phyloP scores from a whole-genome alignment of 352 stramenopile genomes.

The Globisporangium apiculatum region DNA sequence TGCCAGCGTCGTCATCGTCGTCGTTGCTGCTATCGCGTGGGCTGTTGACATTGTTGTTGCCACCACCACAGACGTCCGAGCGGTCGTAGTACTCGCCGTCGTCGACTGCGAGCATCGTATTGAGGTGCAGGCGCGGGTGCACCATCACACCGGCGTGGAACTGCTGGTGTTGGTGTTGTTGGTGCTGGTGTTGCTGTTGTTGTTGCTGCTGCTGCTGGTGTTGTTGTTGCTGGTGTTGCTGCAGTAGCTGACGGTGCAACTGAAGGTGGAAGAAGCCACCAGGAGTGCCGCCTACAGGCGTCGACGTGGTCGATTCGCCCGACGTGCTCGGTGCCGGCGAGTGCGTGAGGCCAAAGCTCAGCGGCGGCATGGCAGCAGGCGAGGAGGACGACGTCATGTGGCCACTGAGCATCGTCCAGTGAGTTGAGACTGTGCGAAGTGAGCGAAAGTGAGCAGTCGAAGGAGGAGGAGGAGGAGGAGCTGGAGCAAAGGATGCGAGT shows the following conservation, averaged over 20 bases:
- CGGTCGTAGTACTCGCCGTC: slow-evolving; percentile 20
- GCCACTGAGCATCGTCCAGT: not conserved
- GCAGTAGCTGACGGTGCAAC: too few species aligned
- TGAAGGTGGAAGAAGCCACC: not conserved
- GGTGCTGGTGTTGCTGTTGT: slow-evolving; percentile 2
- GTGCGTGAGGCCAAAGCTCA: slow-evolving; percentile 1
- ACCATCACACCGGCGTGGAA: not conserved
- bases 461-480: not conserved
- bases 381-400: not conserved
- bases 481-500: too few species aligned
- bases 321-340: slow-evolving; percentile 6
- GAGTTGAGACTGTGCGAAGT: not conserved
- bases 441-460: too few species aligned
- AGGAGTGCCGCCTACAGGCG: not conserved
- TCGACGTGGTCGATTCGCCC: slow-evolving; percentile 2
- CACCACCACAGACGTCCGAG: too few species aligned
- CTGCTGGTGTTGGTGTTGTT: slow-evolving; percentile 8
- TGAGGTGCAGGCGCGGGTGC: slow-evolving; percentile 17
- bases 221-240: too few species aligned
- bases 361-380: not conserved
- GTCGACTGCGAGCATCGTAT: slow-evolving; percentile 25
- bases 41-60: too few species aligned
- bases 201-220: not conserved
- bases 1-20: too few species aligned
- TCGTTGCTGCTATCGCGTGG: too few species aligned